Conservation (phyloP, 2,329 filamentous ascomycete species). For the Aspergillus persii region DNA sequence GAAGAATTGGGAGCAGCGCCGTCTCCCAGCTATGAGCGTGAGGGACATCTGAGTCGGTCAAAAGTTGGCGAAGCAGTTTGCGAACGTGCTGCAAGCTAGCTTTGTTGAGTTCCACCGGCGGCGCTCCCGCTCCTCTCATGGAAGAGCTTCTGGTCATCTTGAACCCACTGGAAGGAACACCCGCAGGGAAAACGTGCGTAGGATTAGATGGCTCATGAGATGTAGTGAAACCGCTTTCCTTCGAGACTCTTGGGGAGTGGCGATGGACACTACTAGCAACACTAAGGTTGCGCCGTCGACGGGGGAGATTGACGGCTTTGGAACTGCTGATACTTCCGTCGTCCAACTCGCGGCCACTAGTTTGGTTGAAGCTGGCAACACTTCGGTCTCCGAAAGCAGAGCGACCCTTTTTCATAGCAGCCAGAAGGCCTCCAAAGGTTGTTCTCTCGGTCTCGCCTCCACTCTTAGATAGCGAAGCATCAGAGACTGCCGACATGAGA, state of each 20-base stretch:
- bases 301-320: constrained; percentile 58
- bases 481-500: constrained; percentile 72
- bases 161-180: constrained; percentile 38
- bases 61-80: constrained; percentile 76
- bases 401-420: constrained; percentile 72
- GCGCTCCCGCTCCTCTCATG: constrained; percentile 70
- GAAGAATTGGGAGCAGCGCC: constrained; percentile 81
- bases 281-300: constrained; percentile 78
- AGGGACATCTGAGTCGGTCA: constrained; percentile 72
- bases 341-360: constrained; percentile 62
- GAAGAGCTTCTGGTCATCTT: constrained; percentile 75
- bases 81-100: constrained; percentile 87
- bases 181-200: constrained; percentile 43
- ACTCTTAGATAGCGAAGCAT: constrained; percentile 62
- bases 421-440: constrained; percentile 69
- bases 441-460: constrained; percentile 70
- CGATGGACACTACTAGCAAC: constrained; percentile 74
- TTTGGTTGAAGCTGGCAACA: constrained; percentile 63
- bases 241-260: constrained; percentile 67
- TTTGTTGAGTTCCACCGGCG: constrained; percentile 79
- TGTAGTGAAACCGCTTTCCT: constrained; percentile 47
- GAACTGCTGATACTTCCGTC: constrained; percentile 63
- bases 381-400: constrained; percentile 72
- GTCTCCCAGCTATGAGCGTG: constrained; percentile 80
- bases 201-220: constrained; percentile 30